Evolutionary conservation across 1,284 basidiomycete genomes (phyloP).

Genomic region (Coniferiporia sulphurascens): DNA sequence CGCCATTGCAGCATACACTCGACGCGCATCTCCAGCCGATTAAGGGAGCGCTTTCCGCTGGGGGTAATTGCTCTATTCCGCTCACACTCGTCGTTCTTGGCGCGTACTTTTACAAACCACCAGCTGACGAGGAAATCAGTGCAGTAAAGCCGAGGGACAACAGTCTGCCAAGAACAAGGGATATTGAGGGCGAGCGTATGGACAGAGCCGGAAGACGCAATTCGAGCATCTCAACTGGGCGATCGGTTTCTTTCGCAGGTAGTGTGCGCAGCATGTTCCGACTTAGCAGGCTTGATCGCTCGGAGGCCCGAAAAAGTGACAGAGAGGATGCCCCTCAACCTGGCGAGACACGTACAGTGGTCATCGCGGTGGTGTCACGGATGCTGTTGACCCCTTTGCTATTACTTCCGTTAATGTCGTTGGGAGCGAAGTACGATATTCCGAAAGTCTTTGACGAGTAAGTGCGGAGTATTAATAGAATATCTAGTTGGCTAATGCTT

Average conservation of each 20-base stretch:
- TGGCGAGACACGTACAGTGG: constrained; percentile 79
- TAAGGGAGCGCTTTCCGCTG: constrained; percentile 65
- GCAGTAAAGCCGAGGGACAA: not conserved
- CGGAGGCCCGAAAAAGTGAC: constrained; percentile 1
- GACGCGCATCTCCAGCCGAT: constrained; percentile 60
- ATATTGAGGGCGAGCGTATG: not conserved
- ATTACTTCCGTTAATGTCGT: constrained; percentile 67
- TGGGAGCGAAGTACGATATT: constrained; percentile 56
- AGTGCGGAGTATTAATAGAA: constrained; percentile 28
- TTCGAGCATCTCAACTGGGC: not conserved
- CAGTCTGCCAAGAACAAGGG: not conserved
- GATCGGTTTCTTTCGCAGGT: constrained; percentile 30
- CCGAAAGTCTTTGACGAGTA: constrained; percentile 73
- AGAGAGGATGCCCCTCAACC: constrained; percentile 29
- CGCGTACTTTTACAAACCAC: constrained; percentile 76
- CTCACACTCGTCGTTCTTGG: constrained; percentile 89
- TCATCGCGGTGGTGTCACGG: constrained; percentile 70
- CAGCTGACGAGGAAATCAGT: constrained; percentile 13
- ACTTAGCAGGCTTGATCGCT: constrained; percentile 10
- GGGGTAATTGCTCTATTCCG: constrained; percentile 83
- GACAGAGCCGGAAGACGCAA: constrained; percentile 7
- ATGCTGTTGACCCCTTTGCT: constrained; percentile 86
- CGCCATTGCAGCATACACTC: constrained; percentile 67
- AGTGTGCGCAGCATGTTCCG: constrained; percentile 40
- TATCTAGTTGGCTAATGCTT: not conserved